phyloP scores from a whole-genome alignment of 345 rosid genomes.

The Kandelia obovata region DNA sequence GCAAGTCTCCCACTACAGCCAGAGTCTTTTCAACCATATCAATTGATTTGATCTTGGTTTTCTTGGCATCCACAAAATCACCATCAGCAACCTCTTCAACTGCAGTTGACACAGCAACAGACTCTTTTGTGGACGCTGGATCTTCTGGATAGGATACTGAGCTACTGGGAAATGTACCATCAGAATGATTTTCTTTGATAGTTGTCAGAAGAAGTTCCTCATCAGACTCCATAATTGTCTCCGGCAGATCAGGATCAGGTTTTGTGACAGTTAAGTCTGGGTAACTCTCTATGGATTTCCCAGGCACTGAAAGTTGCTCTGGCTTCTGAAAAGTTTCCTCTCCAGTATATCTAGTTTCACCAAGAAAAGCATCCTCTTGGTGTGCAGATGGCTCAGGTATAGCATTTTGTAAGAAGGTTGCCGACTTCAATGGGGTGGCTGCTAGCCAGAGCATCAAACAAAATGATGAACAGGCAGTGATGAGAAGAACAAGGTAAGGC shows the following conservation, averaged over 20 bases:
- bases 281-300: constrained; percentile 31
- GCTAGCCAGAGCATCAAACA: constrained; percentile 87
- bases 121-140: constrained; percentile 6
- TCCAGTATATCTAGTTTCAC: constrained; percentile 27
- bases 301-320: constrained; percentile 32
- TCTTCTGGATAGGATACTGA: constrained; percentile 25
- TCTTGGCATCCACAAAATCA: constrained; percentile 37
- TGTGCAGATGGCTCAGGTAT: constrained; percentile 33
- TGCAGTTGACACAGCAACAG: constrained; percentile 19
- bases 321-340: constrained; percentile 30
- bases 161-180: constrained; percentile 28
- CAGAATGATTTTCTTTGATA: constrained; percentile 37
- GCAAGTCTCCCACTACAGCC: constrained; percentile 41
- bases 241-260: constrained; percentile 51
- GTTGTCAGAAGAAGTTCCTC: constrained; percentile 42
- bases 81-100: constrained; percentile 36
- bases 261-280: constrained; percentile 37
- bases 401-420: constrained; percentile 35
- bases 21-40: constrained; percentile 53
- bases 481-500: constrained; percentile 54
- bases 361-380: constrained; percentile 39
- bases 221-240: constrained; percentile 50
- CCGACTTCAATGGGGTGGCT: constrained; percentile 85
- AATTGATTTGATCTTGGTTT: constrained; percentile 32
- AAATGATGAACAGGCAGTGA: constrained; percentile 59